phyloP scores from a whole-genome alignment of 495 filamentous ascomycete genomes.

The Hyaloscypha finlandica region DNA sequence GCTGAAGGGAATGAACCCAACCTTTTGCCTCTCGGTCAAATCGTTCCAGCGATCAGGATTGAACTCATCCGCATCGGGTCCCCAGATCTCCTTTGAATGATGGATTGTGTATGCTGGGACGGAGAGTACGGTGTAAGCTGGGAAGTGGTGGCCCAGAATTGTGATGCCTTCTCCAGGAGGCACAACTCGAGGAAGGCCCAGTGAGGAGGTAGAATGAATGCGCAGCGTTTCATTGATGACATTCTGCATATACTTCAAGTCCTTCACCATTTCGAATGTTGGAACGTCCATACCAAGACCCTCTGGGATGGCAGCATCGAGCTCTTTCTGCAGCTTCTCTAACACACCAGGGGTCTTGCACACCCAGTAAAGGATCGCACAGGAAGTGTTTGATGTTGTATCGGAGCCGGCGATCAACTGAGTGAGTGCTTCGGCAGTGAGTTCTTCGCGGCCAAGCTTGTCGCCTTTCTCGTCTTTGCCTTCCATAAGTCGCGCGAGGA shows the following conservation, averaged over 20 bases:
- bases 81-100: conserved; percentile 82
- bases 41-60: conserved; percentile 73
- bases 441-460: conserved; percentile 71
- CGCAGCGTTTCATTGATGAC: conserved; percentile 90
- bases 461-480: conserved; percentile 79
- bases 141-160: conserved; percentile 63
- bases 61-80: conserved; percentile 75
- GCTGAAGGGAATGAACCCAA: conserved; percentile 82
- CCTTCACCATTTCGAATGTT: conserved; percentile 67
- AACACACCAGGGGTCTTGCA: conserved; percentile 71
- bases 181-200: conserved; percentile 83
- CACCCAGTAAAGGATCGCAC: conserved; percentile 80
- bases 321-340: conserved; percentile 66
- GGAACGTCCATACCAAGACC: conserved; percentile 59
- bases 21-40: conserved; percentile 67
- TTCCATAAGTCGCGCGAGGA: conserved; percentile 84
- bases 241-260: conserved; percentile 74
- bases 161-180: conserved; percentile 49
- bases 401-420: conserved; percentile 91
- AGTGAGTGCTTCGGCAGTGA: conserved; percentile 86
- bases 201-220: conserved; percentile 84
- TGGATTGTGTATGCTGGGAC: conserved; percentile 90
- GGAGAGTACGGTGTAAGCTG: conserved; percentile 72
- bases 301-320: conserved; percentile 67
- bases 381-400: conserved; percentile 87